phyloP scores from a whole-genome alignment of 192 early-diverging fungal genomes.

The Bifiguratus adelaidae region DNA sequence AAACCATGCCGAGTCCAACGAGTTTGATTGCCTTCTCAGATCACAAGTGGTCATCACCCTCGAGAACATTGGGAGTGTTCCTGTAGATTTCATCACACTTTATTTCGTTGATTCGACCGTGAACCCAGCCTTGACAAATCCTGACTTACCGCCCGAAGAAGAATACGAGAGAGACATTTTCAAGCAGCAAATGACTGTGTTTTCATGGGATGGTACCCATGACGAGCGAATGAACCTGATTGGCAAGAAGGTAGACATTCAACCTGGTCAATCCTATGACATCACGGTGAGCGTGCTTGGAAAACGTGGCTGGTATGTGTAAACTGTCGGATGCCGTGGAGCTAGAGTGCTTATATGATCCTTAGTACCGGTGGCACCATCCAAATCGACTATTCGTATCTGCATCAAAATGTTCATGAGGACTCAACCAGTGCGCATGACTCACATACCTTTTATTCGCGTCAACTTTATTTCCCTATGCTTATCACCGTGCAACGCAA shows the following conservation, averaged over 20 bases:
- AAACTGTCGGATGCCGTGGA: neutral
- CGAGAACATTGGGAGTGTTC: constrained; percentile 65
- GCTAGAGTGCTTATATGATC: constrained; percentile 4
- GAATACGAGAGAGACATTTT: constrained; percentile 68
- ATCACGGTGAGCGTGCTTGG: constrained; percentile 62
- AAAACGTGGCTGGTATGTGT: constrained; percentile 51
- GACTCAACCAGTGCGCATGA: constrained; percentile 10
- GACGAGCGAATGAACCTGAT: constrained; percentile 4
- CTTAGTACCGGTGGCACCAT: constrained; percentile 55
- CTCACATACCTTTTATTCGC: constrained; percentile 42
- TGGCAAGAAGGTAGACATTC: constrained; percentile 29
- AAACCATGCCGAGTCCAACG: neutral
- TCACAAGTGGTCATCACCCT: constrained; percentile 47
- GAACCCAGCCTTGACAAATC: constrained; percentile 12
- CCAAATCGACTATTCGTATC: constrained; percentile 60
- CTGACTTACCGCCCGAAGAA: constrained; percentile 49
- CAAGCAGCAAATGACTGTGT: constrained; percentile 40
- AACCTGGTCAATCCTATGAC: constrained; percentile 31
- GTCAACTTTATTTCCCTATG: constrained; percentile 55
- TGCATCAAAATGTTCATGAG: constrained; percentile 17
- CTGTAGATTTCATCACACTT: constrained; percentile 57
- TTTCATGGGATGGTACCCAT: constrained; percentile 35
- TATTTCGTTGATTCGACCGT: constrained; percentile 43
- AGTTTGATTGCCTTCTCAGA: constrained; percentile 15
- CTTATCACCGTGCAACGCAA: constrained; percentile 58